phyloP scores from a whole-genome alignment of 2,329 filamentous ascomycete species.

The Fusarium succisae region DNA sequence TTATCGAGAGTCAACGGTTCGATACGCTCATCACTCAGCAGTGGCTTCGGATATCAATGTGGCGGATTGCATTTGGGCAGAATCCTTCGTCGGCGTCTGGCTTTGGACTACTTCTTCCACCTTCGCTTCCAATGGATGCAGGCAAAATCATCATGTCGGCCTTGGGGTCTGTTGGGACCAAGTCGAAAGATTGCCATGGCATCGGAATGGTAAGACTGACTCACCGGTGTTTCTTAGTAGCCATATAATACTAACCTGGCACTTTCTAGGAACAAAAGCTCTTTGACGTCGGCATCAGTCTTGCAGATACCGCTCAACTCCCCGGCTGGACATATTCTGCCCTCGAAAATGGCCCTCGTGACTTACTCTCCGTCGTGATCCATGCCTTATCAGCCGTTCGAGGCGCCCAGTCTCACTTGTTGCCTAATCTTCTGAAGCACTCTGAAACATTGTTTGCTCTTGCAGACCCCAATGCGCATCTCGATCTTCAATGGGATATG shows the following conservation, averaged over 20 bases:
- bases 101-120: slow-evolving; percentile 30
- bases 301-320: slow-evolving; percentile 42
- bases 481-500: slow-evolving; percentile 16
- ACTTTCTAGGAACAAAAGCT: slow-evolving; percentile 44
- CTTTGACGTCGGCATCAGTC: slow-evolving; percentile 45
- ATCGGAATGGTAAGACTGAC: slow-evolving; percentile 43
- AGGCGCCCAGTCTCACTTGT: slow-evolving; percentile 41
- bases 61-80: slow-evolving; percentile 44
- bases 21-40: slow-evolving; percentile 48
- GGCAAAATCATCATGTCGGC: slow-evolving; percentile 44
- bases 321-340: slow-evolving; percentile 31
- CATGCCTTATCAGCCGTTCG: slow-evolving; percentile 39
- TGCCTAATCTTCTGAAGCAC: slow-evolving; percentile 42
- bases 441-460: slow-evolving; percentile 27
- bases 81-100: slow-evolving; percentile 35
- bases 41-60: slow-evolving; percentile 47
- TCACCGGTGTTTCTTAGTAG: fast-evolving
- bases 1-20: slow-evolving; percentile 47
- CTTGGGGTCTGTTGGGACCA: slow-evolving; percentile 37
- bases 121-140: slow-evolving; percentile 43
- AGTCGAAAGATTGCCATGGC: slow-evolving; percentile 46
- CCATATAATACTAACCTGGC: not conserved
- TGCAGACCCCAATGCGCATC: slow-evolving; percentile 19
- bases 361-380: slow-evolving; percentile 43
- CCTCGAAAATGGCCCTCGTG: slow-evolving; percentile 42